Evolutionary conservation across 176 grass and related monocot genomes (phyloP), one percentile per base, ranked within the genome.

Genomic region (Aegilops sharonensis): DNA sequence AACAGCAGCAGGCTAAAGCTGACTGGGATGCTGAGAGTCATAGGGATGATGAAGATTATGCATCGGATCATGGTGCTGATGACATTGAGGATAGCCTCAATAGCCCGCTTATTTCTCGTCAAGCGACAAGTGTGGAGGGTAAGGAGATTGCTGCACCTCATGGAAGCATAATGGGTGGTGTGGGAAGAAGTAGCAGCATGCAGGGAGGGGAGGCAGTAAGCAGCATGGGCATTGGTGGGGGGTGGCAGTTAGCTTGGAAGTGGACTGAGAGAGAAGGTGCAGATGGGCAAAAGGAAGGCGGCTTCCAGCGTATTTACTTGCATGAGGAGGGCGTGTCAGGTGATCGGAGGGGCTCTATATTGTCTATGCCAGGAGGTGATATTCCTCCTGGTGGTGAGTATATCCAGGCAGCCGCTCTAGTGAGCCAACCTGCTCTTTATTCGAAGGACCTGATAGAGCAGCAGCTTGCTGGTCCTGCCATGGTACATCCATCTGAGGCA

Each of bases 211-310:
- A 98, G 40, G 62, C 90, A 25, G 85, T 90, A 4, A 96, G 87
- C 85, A 95, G 97, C 83, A 97, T 91, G 97, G 97, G 94, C 47
- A 99, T 99, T 69, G 97, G 97, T 59, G 97, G 94, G 52, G 97
- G 97, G 74, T 99, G 97, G 97, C 97, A 99, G 81, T 85, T 99
- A 83, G 97, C 97, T 35, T 99, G 92, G 92, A 99, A 94, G 89
- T 99, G 94, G 94, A 91, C 94, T 27, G 97, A 99, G 94, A 88
- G 82, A 81, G 97, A 97, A 87, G 90, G 84, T 27, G 73, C 74
- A 68, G 94, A 95, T 81, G 94, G 91, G 2, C 71, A 95, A 86
- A 95, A 89, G 43, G 91, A 93, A 88, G 94, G 97, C 24, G 94
- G 88, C 23, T 99, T 99, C 85, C 91, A 99, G 66, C 91, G 97